These are phyloP conservation scores for Cryptococcus sp. DNA, from an alignment of 1,284 basidiomycete genomes.

Conservation along the genomic window DNA sequence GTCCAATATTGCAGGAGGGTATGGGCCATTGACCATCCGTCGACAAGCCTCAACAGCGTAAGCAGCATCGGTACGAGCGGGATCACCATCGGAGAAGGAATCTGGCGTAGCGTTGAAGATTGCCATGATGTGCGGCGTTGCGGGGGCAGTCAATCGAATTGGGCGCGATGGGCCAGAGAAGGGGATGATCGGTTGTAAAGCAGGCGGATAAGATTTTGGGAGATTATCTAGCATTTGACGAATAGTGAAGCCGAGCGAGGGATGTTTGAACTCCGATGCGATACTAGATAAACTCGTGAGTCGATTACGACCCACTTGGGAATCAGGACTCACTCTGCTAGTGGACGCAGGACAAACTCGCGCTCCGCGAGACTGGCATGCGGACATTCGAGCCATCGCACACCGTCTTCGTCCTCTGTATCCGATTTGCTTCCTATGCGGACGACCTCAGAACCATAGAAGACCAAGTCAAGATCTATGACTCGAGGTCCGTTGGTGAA, in stretches of 20 bases:
- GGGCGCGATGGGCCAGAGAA: constrained; percentile 57
- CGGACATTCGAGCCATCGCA: constrained; percentile 73
- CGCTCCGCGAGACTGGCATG: constrained; percentile 80
- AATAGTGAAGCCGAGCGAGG: constrained; percentile 59
- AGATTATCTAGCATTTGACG: constrained; percentile 55
- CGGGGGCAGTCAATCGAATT: constrained; percentile 52
- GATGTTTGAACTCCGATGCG: constrained; percentile 66
- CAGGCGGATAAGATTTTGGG: constrained; percentile 61
- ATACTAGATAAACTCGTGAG: constrained; percentile 33
- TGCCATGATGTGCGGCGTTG: constrained; percentile 78
- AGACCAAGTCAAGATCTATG: constrained; percentile 87
- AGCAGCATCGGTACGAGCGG: constrained; percentile 27
- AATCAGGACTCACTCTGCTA: constrained; percentile 68
- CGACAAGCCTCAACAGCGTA: constrained; percentile 34
- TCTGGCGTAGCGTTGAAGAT: constrained; percentile 95
- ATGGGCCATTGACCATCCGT: constrained; percentile 20
- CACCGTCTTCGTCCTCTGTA: constrained; percentile 56
- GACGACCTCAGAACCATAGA: constrained; percentile 69
- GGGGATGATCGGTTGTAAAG: constrained; percentile 44
- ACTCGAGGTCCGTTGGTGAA: constrained; percentile 84
- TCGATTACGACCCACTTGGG: neutral
- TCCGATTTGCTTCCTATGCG: constrained; percentile 60
- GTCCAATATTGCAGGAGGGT: constrained; percentile 72
- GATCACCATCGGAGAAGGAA: constrained; percentile 90
- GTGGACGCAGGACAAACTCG: constrained; percentile 87